A percentile compares a stretch with the other conserved stretches of the same genome.
Conservation (phyloP, 331 rosid genomes). For the Pyrus hybrid region DNA sequence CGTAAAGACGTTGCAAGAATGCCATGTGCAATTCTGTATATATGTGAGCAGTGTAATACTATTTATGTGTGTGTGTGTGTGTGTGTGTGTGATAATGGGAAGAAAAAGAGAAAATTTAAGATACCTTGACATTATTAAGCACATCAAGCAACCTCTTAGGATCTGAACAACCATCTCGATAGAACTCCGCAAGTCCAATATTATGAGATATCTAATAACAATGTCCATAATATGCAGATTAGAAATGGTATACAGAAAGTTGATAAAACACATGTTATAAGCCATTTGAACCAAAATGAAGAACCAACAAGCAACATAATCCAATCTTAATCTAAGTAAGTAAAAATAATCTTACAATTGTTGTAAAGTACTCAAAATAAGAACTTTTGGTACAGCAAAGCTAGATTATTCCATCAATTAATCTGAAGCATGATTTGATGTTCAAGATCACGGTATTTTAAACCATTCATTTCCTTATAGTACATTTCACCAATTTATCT, state of each 20-base stretch:
- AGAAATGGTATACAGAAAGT: neutral
- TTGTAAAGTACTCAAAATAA: neutral
- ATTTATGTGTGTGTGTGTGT: neutral
- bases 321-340: neutral
- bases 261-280: neutral
- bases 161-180: conserved; percentile 74
- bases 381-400: neutral
- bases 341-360: neutral
- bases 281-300: neutral
- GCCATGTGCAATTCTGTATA: neutral
- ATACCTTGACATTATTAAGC: conserved; percentile 69
- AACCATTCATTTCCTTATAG: neutral
- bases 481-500: neutral
- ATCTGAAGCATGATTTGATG: neutral
- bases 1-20: neutral
- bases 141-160: conserved; percentile 78
- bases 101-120: neutral
- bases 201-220: conserved; percentile 77
- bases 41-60: too few species aligned
- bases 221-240: neutral
- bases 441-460: neutral
- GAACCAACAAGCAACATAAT: neutral
- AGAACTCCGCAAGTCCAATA: conserved; percentile 72
- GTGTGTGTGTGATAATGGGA: neutral
- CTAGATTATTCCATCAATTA: too few species aligned